Conservation (phyloP, 2,329 filamentous ascomycete genomes). For the Claviceps purpurea region DNA sequence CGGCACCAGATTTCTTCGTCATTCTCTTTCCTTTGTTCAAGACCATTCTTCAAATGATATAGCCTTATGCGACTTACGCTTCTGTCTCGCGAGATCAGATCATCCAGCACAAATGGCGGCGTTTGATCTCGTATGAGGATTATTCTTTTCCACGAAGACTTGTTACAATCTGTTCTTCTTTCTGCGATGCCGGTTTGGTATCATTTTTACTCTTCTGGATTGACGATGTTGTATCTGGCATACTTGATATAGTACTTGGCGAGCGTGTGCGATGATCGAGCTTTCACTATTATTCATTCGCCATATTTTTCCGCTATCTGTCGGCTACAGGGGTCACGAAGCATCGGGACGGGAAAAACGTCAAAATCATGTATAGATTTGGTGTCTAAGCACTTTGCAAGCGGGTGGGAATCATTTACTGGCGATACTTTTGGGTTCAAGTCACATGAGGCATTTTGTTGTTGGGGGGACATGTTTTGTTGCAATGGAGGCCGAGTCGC, state of each 20-base stretch:
- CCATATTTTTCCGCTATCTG: conserved; percentile 8
- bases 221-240: conserved; percentile 4
- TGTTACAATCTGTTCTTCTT: conserved; percentile 6
- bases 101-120: conserved; percentile 30
- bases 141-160: conserved; percentile 16
- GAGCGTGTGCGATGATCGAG: conserved; percentile 9
- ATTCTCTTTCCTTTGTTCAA: conserved; percentile 15
- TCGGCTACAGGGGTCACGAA: conserved; percentile 30
- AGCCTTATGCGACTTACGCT: conserved; percentile 13
- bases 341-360: conserved; percentile 26
- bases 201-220: background rate
- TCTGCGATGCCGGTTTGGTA: conserved; percentile 5
- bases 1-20: background rate
- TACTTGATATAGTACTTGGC: conserved; percentile 9
- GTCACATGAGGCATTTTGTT: conserved; percentile 14
- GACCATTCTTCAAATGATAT: conserved; percentile 10
- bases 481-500: conserved; percentile 20
- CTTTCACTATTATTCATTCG: conserved; percentile 3
- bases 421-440: conserved; percentile 23
- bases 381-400: conserved; percentile 18
- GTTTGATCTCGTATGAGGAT: conserved; percentile 7
- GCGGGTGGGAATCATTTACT: conserved; percentile 8
- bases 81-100: conserved; percentile 21
- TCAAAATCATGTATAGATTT: conserved; percentile 36
- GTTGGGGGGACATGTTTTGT: conserved; percentile 14